These are phyloP conservation scores for Keithomyces neogunnii DNA, from an alignment of 2,329 filamentous ascomycete genomes.

Conservation along the genomic window DNA sequence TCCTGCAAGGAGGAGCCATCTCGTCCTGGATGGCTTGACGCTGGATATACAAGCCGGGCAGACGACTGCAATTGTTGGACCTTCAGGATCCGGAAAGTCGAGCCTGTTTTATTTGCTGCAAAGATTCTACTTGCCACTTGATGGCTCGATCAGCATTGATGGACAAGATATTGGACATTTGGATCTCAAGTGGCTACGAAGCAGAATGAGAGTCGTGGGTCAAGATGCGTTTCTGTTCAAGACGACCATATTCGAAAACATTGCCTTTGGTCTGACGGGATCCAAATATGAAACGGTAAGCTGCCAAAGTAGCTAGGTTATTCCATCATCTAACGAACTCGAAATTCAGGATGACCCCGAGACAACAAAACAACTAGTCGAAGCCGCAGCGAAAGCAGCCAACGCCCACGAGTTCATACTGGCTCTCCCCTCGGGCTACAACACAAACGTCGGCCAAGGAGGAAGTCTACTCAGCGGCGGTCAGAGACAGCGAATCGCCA, in stretches of 20 bases:
- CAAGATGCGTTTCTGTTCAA: slow-evolving; percentile 56
- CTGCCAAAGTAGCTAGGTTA: not conserved
- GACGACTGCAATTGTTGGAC: not conserved
- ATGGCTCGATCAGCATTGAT: not conserved
- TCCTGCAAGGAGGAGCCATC: slow-evolving; percentile 33
- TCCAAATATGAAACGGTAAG: slow-evolving; percentile 28
- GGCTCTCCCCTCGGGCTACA: slow-evolving; percentile 1
- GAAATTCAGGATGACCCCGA: not conserved
- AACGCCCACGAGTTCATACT: not conserved
- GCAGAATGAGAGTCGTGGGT: slow-evolving; percentile 49
- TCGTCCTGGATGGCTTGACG: slow-evolving; percentile 40
- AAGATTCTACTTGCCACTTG: not conserved
- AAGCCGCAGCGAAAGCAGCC: not conserved
- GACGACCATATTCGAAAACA: slow-evolving; percentile 43
- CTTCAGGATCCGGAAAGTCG: not conserved
- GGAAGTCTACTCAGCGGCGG: slow-evolving; percentile 56
- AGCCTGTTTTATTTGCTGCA: not conserved
- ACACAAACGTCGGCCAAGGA: slow-evolving; percentile 42
- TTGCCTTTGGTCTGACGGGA: slow-evolving; percentile 33
- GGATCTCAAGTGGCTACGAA: slow-evolving; percentile 27
- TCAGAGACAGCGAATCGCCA: slow-evolving; percentile 54
- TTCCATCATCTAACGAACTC: slow-evolving; percentile 5
- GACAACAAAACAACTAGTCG: not conserved
- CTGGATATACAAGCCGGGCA: slow-evolving; percentile 33
- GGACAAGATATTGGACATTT: not conserved